Base-by-base conservation (phyloP, 352 stramenopile genomes). In the Pythium chondricola region DNA sequence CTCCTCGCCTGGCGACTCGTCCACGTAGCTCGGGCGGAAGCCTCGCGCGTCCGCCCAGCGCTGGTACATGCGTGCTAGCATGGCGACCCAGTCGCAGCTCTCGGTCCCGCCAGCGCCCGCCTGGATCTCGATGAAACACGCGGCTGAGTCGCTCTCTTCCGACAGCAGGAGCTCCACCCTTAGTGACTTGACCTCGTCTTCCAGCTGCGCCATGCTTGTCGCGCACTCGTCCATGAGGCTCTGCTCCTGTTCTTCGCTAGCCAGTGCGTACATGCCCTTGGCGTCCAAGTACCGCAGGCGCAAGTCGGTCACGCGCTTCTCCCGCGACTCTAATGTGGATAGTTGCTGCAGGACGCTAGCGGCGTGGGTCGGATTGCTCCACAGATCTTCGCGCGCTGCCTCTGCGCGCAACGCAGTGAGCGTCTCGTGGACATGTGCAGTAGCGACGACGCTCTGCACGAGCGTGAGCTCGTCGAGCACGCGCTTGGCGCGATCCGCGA, bases 31-130 rank as follows among this genome's bases (percentile, higher is more conserved):
- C 14, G 83, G 85, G 33, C 60, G 48, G 38, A 81, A 88, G 6
- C 47, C 44, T 3, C 75, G 66, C 7, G 50, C 14, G 5, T 72
- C 58, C 2, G 57, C 64, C 79, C 72, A 88, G 2, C 91, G 74
- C 37, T 68, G 56, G 63, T 99, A 99, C 96, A 99, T 99, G 35
- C 90, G 79, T 43, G 90, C 70, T 18, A 99, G 65, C 74, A 98
- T 98, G 16, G 74, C 74, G 6, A 95, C 94, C 95, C 95, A 99
- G 67, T 99, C 96, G 43, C 88, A 96, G 44, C 87, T 95, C 65
- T 99, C 96, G 0, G 85, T 97, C 14, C 96, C 96, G 46, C 96
- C 77, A 21, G 80, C 80, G n/a, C 80, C 80, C 3, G 77, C 80
- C 56, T 87, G 73, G 35, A 89, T 88, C 59, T 92, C 80, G 17